These are phyloP conservation scores for Apiospora rasikravindrae DNA, from an alignment of 2,329 filamentous ascomycete genomes.

Conservation along the genomic window DNA sequence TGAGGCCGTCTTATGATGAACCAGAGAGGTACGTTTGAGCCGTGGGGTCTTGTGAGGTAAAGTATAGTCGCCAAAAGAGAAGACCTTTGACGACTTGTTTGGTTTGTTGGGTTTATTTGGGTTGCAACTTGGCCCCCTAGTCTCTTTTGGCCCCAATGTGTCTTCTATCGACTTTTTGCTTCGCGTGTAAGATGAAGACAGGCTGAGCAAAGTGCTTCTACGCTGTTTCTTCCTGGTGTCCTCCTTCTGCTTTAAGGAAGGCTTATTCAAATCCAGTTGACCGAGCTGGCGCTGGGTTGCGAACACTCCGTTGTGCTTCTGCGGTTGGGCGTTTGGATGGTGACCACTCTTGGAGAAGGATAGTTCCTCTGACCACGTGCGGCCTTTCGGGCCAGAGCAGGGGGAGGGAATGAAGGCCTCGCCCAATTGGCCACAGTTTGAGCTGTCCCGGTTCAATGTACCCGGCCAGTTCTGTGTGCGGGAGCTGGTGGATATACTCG, in stretches of 20 bases:
- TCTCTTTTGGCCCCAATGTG: neutral
- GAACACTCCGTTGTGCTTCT: neutral
- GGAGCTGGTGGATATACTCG: conserved; percentile 26
- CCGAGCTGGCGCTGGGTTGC: neutral
- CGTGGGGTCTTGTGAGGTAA: conserved; percentile 29
- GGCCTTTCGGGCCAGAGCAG: conserved; percentile 27
- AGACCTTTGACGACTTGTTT: conserved; percentile 21
- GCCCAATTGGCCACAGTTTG: conserved; percentile 36
- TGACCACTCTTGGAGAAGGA: conserved; percentile 35
- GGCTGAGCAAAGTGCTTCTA: conserved; percentile 12
- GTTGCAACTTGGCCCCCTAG: neutral
- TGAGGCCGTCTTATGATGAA: conserved; percentile 34
- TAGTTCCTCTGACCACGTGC: conserved; percentile 32
- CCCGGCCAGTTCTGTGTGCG: conserved; percentile 20
- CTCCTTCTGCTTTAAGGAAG: neutral
- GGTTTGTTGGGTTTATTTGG: neutral
- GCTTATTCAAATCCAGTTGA: neutral
- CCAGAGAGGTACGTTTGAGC: conserved; percentile 35
- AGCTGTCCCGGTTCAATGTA: conserved; percentile 15
- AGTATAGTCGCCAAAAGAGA: conserved; percentile 31
- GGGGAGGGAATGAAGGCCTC: conserved; percentile 37
- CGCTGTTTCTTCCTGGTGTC: neutral
- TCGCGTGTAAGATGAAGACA: conserved; percentile 6
- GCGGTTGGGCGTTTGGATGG: conserved; percentile 24
- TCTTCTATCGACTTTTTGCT: neutral